Evolutionary conservation across 1,284 basidiomycete genomes (phyloP).

Genomic region (Sanghuangporus sanghuang): DNA sequence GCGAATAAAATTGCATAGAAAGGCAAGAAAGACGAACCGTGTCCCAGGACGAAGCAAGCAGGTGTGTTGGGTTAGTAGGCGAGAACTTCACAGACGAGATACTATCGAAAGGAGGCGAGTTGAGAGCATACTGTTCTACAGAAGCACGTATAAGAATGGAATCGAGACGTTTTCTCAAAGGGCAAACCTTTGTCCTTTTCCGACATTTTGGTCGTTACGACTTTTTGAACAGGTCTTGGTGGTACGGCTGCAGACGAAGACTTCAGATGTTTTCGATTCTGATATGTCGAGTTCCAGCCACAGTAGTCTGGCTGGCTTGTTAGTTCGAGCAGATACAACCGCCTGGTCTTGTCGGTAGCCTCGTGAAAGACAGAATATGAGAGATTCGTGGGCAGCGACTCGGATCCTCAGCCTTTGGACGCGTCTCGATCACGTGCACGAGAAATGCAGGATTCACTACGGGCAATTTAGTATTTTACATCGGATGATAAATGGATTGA

Average conservation of each 20-base stretch:
- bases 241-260: no score
- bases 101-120: slow-evolving; percentile 78
- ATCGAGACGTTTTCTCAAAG: not conserved
- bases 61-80: slow-evolving; percentile 67
- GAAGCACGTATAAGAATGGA: not conserved
- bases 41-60: slow-evolving; percentile 87
- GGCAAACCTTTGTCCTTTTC: slow-evolving; percentile 17
- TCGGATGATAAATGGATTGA: no score
- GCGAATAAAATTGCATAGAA: not conserved
- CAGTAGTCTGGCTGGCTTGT: no score
- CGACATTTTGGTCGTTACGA: no score
- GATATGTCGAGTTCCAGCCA: no score
- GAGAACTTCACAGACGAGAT: slow-evolving; percentile 79
- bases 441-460: no score
- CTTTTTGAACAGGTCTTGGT: no score
- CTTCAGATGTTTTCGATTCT: no score
- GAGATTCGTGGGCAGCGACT: not conserved
- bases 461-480: no score
- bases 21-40: slow-evolving; percentile 41
- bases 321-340: no score
- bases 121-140: slow-evolving; percentile 41
- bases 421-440: not conserved
- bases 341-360: no score
- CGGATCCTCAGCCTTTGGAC: not conserved
- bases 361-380: not conserved